Evolutionary conservation across 2,329 filamentous ascomycete species (phyloP).

Genomic region (Calonectria leucothoes): DNA sequence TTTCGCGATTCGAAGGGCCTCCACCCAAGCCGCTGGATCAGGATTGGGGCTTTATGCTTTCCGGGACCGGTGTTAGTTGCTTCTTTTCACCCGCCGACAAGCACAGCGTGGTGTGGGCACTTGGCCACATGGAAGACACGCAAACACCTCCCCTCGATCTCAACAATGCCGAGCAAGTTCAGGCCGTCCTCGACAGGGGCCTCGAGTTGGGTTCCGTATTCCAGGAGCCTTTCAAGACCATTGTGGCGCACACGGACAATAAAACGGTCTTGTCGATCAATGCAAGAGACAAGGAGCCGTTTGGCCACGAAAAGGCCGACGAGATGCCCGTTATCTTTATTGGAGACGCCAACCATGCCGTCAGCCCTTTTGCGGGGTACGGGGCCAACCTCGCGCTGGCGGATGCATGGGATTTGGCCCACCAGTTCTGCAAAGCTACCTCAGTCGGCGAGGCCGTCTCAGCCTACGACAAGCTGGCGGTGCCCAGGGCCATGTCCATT

Average conservation of each 20-base stretch:
- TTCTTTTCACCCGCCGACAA: conserved; percentile 59
- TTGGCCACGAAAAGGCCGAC: conserved; percentile 47
- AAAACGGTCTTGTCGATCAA: conserved; percentile 52
- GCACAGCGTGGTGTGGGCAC: conserved; percentile 54
- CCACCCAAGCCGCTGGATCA: conserved; percentile 47
- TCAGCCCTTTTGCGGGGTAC: conserved; percentile 61
- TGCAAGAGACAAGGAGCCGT: conserved; percentile 57
- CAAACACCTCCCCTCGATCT: conserved; percentile 25
- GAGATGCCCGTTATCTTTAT: conserved; percentile 54
- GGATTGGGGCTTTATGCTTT: conserved; percentile 56
- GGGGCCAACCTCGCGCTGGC: conserved; percentile 61
- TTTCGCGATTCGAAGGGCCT: conserved; percentile 48
- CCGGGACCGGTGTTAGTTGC: conserved; percentile 52
- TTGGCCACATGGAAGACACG: conserved; percentile 49
- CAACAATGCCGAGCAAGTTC: conserved; percentile 33
- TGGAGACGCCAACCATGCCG: conserved; percentile 62
- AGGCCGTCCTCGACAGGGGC: conserved; percentile 46
- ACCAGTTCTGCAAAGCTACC: conserved; percentile 46
- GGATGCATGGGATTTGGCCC: conserved; percentile 60
- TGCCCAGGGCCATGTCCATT: conserved; percentile 47
- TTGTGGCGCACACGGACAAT: conserved; percentile 53
- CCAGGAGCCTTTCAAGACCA: conserved; percentile 51
- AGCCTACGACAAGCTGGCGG: conserved; percentile 50
- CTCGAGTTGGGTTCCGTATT: conserved; percentile 49
- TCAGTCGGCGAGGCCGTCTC: conserved; percentile 42